phyloP scores from a whole-genome alignment of 257 asterid species.

The Scutellaria barbata region DNA sequence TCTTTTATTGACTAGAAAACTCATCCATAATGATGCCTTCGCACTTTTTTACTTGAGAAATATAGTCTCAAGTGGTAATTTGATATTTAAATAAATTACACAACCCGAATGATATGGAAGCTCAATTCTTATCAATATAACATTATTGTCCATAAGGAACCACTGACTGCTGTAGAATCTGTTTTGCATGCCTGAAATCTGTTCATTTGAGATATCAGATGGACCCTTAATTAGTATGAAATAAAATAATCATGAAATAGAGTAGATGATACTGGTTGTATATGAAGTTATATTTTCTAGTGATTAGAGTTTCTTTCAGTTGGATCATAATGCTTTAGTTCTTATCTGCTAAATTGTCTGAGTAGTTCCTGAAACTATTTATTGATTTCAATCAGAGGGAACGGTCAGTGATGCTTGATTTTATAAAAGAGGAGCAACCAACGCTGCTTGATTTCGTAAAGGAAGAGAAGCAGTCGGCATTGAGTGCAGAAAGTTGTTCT shows the following conservation, averaged over 20 bases:
- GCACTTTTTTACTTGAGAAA: conserved; percentile 25
- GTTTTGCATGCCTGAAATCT: conserved; percentile 16
- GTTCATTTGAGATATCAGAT: not conserved
- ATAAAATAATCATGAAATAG: not conserved
- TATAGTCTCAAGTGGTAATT: not conserved
- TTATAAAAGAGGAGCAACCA: conserved; percentile 37
- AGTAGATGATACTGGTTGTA: not conserved
- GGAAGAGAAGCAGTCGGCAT: conserved; percentile 51
- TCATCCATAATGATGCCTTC: conserved; percentile 15
- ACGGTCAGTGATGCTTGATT: conserved; percentile 39
- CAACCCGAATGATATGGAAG: conserved; percentile 5
- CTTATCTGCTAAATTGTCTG: conserved; percentile 19
- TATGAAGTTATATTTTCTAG: conserved; percentile 5
- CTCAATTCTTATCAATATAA: not conserved
- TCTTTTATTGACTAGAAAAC: not conserved
- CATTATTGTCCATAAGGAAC: not conserved
- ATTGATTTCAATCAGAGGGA: conserved; percentile 57
- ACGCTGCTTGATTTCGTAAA: conserved; percentile 36
- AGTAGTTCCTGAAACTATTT: conserved; percentile 28
- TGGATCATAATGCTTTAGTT: conserved; percentile 13
- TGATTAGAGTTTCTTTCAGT: not conserved
- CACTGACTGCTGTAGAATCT: not conserved
- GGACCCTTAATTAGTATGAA: not conserved
- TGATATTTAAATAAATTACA: not conserved
- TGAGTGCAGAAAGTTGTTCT: conserved; percentile 67